These are phyloP conservation scores for Aristolochia contorta DNA, from an alignment of 164 flowering plant species.

Conservation along the genomic window DNA sequence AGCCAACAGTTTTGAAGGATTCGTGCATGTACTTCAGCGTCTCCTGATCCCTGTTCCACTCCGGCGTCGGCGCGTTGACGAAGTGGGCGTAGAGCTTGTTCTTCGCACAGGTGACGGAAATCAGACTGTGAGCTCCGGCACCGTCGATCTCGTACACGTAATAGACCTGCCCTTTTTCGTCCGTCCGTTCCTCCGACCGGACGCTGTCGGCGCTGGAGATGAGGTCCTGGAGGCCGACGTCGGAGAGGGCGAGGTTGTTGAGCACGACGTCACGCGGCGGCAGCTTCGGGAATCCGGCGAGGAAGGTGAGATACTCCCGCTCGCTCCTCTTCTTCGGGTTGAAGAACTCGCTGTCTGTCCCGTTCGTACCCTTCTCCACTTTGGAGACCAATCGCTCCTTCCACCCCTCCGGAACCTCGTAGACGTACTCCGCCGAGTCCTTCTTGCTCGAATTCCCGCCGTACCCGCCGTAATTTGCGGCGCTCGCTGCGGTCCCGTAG, in stretches of 20 bases:
- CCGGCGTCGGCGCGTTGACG: conserved; percentile 79
- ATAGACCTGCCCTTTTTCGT: conserved; percentile 73
- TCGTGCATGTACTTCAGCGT: conserved; percentile 62
- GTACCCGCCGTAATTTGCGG: conserved; percentile 90
- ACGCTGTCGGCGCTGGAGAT: conserved; percentile 56
- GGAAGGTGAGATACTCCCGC: conserved; percentile 77
- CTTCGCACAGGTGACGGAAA: conserved; percentile 75
- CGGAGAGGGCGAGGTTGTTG: conserved; percentile 79
- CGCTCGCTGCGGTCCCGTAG: conserved; percentile 97
- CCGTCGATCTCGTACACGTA: conserved; percentile 85
- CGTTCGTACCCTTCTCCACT: conserved; percentile 91
- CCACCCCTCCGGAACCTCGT: conserved; percentile 91
- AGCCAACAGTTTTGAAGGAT: conserved; percentile 64
- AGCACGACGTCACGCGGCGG: conserved; percentile 63
- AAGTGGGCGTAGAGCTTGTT: conserved; percentile 90
- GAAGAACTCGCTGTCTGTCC: conserved; percentile 91
- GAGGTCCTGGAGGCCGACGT: conserved; percentile 70
- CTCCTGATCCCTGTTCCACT: conserved; percentile 69
- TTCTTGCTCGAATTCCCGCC: conserved; percentile 82
- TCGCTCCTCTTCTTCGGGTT: conserved; percentile 80
- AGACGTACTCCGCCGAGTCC: conserved; percentile 80
- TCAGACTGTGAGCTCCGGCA: conserved; percentile 57
- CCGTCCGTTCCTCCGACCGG: conserved; percentile 57
- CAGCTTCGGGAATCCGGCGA: conserved; percentile 60
- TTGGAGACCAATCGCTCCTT: conserved; percentile 78